Conservation (phyloP, 768 basidiomycete genomes). For the Exidia glandulosa region DNA sequence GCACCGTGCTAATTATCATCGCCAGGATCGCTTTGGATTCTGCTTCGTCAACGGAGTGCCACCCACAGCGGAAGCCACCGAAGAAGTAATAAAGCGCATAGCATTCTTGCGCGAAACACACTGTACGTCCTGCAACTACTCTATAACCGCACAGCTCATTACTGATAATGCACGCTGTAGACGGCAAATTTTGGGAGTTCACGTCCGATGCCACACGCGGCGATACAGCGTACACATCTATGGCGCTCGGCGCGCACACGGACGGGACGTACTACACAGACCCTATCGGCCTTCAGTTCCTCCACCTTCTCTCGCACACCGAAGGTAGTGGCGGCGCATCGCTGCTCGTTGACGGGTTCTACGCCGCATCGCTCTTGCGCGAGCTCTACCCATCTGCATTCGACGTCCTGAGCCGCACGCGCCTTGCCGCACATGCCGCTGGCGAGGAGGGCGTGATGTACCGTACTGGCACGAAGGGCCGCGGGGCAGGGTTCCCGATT, state of each 20-base stretch:
- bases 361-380: slow-evolving; percentile 71
- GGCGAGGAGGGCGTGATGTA: slow-evolving; percentile 44
- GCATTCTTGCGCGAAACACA: slow-evolving; percentile 85
- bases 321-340: slow-evolving; percentile 77
- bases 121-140: slow-evolving; percentile 24
- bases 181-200: slow-evolving; percentile 96
- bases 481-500: background rate
- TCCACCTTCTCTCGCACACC: slow-evolving; percentile 81
- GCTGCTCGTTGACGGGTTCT: slow-evolving; percentile 93
- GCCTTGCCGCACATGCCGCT: slow-evolving; percentile 78
- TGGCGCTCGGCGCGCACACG: slow-evolving; percentile 79
- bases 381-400: slow-evolving; percentile 64
- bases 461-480: slow-evolving; percentile 2
- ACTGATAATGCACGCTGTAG: slow-evolving; percentile 25
- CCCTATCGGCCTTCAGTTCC: slow-evolving; percentile 90
- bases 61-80: slow-evolving; percentile 71
- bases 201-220: slow-evolving; percentile 84
- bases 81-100: slow-evolving; percentile 62
- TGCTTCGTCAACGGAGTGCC: slow-evolving; percentile 79
- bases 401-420: slow-evolving; percentile 50
- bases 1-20: background rate
- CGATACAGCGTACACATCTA: slow-evolving; percentile 87
- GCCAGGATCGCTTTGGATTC: slow-evolving; percentile 78
- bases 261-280: slow-evolving; percentile 75
- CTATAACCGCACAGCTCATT: background rate